A percentile compares a stretch with the other conserved stretches of the same genome.
Evolutionary conservation across 2,329 filamentous ascomycete genomes (phyloP).

Genomic region (Thelonectria rubi): DNA sequence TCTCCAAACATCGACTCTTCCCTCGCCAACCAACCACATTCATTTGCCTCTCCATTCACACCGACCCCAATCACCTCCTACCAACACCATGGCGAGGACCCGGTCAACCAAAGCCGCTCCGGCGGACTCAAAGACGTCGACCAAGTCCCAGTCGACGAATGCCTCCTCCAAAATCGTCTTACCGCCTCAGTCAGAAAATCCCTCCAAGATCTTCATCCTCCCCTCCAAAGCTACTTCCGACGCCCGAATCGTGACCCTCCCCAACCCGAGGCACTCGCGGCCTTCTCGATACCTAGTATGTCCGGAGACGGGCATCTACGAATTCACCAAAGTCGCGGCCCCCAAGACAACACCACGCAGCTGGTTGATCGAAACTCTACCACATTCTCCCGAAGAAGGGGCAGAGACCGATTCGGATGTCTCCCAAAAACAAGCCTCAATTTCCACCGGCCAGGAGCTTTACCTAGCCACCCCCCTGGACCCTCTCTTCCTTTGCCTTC

Average conservation of each 20-base stretch:
- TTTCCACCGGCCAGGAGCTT: slow-evolving; percentile 76
- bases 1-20: not conserved
- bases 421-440: slow-evolving; percentile 35
- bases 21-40: not conserved
- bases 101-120: slow-evolving; percentile 53
- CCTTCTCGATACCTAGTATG: slow-evolving; percentile 70
- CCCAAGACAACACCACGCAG: slow-evolving; percentile 65
- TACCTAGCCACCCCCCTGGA: slow-evolving; percentile 87
- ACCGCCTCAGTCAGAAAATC: slow-evolving; percentile 50
- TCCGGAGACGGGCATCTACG: slow-evolving; percentile 69
- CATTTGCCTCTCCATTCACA: not conserved
- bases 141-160: slow-evolving; percentile 36
- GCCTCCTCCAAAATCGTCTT: slow-evolving; percentile 54
- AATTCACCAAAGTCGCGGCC: slow-evolving; percentile 67
- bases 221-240: slow-evolving; percentile 63
- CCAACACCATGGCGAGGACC: slow-evolving; percentile 58
- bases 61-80: not conserved
- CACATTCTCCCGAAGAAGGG: slow-evolving; percentile 22
- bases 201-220: slow-evolving; percentile 68
- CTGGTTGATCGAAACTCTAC: slow-evolving; percentile 64
- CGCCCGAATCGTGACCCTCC: slow-evolving; percentile 67
- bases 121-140: slow-evolving; percentile 38
- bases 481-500: slow-evolving; percentile 82
- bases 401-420: slow-evolving; percentile 32
- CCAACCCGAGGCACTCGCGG: slow-evolving; percentile 64